Evolutionary conservation across 306 rosid species (phyloP).

Genomic region (Betula pendula): DNA sequence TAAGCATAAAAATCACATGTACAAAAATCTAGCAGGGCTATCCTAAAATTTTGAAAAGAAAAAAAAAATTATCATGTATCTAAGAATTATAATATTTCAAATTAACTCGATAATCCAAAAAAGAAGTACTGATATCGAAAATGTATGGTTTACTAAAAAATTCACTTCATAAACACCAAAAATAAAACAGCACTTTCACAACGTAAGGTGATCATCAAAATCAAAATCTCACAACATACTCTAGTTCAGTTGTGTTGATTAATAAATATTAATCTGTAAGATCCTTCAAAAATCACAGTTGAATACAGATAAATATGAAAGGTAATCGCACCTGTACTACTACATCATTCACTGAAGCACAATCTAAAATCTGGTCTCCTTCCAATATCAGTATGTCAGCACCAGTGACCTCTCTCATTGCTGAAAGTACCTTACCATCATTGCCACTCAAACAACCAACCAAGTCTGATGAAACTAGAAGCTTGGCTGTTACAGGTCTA

Average conservation of each 20-base stretch:
- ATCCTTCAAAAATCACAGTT: not conserved
- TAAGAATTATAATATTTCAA: not conserved
- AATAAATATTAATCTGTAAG: slow-evolving; percentile 5
- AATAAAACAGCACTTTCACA: not conserved
- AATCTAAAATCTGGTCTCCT: slow-evolving; percentile 36
- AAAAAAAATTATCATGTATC: not conserved
- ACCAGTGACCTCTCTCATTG: slow-evolving; percentile 48
- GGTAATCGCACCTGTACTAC: slow-evolving; percentile 49
- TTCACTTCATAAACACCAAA: not conserved
- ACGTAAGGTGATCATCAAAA: not conserved
- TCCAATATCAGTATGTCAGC: slow-evolving; percentile 45
- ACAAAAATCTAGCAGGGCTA: not conserved
- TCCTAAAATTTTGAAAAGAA: not conserved
- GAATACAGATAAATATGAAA: slow-evolving; percentile 23
- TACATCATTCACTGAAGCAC: slow-evolving; percentile 35
- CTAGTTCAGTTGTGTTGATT: slow-evolving; percentile 7
- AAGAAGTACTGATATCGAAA: not conserved
- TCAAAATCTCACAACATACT: slow-evolving; percentile 1
- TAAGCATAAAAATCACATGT: slow-evolving; percentile 3
- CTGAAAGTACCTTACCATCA: slow-evolving; percentile 48
- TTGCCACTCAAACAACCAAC: slow-evolving; percentile 40
- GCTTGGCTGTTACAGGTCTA: slow-evolving; percentile 47
- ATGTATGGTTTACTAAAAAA: not conserved
- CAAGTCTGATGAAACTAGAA: slow-evolving; percentile 43
- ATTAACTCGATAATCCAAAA: not conserved